Base-by-base conservation (phyloP, 2,329 filamentous ascomycete species). In the Herpotrichia juniperi region DNA sequence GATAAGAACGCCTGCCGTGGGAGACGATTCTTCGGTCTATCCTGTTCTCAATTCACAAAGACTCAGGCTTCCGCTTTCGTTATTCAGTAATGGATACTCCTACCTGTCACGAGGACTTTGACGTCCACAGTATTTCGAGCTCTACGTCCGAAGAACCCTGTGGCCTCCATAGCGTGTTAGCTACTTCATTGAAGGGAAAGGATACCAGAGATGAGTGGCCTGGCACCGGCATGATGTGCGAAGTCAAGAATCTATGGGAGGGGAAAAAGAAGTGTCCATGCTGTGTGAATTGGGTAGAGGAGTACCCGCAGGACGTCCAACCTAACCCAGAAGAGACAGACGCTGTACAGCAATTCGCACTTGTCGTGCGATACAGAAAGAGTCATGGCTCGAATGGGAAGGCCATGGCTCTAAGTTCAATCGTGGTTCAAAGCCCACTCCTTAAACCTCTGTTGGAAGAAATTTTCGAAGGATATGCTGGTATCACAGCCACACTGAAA, bases 341-440 rank as follows among this genome's bases (percentile, higher is more conserved):
- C 17, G 57, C 50, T 19, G 55, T 53, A 24, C 55, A 58, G 30
- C 45, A 44, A n/a, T 59, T 47, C 19, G 59, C 59, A 9, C 50
- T 62, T 14, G 24, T 62, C 19, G 42, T 60, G 3, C 52, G 57
- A 12, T 54, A 60, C 46, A 56, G 44, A 39, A 57, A 49, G 34
- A 46, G 22, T 28, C 48, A 50, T 34, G 49, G 35, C 24, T 44
- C 31, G 28, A 48, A 35, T 39, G 50, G 42, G 28, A 64, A 66
- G 34, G 51, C 59, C 1, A 47, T 67, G 39, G 21, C 42, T 4
- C 40, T 65, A 4, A 47, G 68, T 37, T 72, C 70, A 2, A 66
- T 74, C 48, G 63, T 69, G 4, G 56, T 74, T 2, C 73, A 75
- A 39, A 73, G 68, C 34, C 65, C 67, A 2, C 44, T 68, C 8